Conservation (phyloP, 306 rosid species). For the Pyrus bretschneideri region DNA sequence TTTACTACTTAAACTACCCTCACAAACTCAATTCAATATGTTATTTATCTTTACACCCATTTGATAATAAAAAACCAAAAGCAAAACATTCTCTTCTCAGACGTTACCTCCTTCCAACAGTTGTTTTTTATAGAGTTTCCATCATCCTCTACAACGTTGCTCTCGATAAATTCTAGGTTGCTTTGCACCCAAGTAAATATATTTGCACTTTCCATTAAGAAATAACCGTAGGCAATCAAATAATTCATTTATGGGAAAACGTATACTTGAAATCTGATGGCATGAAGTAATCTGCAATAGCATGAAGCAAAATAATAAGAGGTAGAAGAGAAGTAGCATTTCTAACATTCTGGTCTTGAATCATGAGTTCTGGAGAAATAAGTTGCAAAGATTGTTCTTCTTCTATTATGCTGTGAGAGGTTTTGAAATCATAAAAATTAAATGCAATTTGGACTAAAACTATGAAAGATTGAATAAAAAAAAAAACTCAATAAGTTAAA, state of each 20-base stretch:
- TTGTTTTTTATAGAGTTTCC: too few species aligned
- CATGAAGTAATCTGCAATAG: conserved; percentile 80
- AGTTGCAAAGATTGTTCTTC: conserved; percentile 67
- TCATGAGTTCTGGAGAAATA: conserved; percentile 75
- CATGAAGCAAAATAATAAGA: conserved; percentile 58
- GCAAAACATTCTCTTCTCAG: too few species aligned
- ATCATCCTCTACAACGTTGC: too few species aligned
- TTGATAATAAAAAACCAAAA: too few species aligned
- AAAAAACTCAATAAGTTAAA: conserved; percentile 7
- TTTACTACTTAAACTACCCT: too few species aligned
- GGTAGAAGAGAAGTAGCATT: conserved; percentile 68
- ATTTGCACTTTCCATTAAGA: background rate
- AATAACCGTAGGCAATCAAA: background rate
- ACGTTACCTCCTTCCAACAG: too few species aligned
- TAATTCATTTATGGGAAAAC: conserved; percentile 9
- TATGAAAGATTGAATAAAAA: conserved; percentile 37
- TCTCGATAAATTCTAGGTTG: too few species aligned
- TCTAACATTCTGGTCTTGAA: conserved; percentile 34
- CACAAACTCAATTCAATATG: too few species aligned
- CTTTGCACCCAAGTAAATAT: background rate
- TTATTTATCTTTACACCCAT: too few species aligned
- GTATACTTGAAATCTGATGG: conserved; percentile 74
- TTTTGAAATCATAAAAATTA: conserved; percentile 13
- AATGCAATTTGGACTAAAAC: conserved; percentile 8
- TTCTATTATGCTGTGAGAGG: conserved; percentile 79